Conservation (phyloP, 1,284 basidiomycete species). For the Cryptococcus hybrid region DNA sequence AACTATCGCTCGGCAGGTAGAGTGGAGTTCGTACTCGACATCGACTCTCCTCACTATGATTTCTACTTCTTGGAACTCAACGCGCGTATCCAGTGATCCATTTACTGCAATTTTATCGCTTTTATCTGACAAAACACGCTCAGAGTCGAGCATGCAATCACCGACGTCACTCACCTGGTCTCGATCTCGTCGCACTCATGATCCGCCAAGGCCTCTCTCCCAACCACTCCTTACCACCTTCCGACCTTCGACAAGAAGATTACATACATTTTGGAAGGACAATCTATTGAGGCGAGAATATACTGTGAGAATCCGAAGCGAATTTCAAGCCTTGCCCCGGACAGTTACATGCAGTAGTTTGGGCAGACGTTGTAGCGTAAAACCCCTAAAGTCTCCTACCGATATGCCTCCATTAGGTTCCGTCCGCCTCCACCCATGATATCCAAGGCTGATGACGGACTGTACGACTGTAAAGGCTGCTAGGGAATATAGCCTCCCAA, state of each 20-base stretch:
- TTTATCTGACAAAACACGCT: neutral
- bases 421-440: too few relatives aligned
- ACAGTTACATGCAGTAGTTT: slow-evolving; percentile 58
- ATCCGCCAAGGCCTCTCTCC: slow-evolving; percentile 29
- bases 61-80: slow-evolving; percentile 75
- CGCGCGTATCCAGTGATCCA: slow-evolving; percentile 60
- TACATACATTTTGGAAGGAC: slow-evolving; percentile 24
- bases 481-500: too few relatives aligned
- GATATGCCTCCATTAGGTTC: too few relatives aligned
- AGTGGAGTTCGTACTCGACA: slow-evolving; percentile 66
- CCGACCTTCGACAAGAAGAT: slow-evolving; percentile 31
- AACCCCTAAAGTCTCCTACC: too few relatives aligned
- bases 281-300: slow-evolving; percentile 62
- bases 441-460: too few relatives aligned
- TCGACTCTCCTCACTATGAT: slow-evolving; percentile 42
- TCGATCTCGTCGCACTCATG: slow-evolving; percentile 69
- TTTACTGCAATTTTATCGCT: neutral
- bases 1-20: slow-evolving; percentile 65
- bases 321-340: slow-evolving; percentile 64
- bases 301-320: slow-evolving; percentile 65
- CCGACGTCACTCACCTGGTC: slow-evolving; percentile 59
- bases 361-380: slow-evolving; percentile 31
- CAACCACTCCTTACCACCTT: slow-evolving; percentile 44
- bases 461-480: too few relatives aligned
- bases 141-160: slow-evolving; percentile 64